Evolutionary conservation across 1,139 yeast genomes (phyloP), one percentile per base, ranked within the genome.

Genomic region (Taphrina communis): DNA sequence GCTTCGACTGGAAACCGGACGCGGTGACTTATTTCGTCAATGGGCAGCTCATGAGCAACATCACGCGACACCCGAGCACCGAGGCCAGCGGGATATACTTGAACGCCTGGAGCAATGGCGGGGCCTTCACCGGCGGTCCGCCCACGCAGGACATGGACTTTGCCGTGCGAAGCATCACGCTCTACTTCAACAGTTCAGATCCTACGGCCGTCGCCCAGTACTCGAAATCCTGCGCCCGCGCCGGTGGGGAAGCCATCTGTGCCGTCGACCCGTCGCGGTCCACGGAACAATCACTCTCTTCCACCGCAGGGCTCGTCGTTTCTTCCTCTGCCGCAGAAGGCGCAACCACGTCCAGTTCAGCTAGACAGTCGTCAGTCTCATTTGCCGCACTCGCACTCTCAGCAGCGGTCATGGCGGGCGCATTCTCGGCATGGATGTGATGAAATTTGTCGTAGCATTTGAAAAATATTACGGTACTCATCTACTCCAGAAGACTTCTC

Each of bases 71-170:
- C 57, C 57, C 57, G 21, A 36, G 50, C 57, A 25, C 65, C 12
- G 12, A 6, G 12, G 50, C 65, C 6, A 39, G 57, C 38, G 50
- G 38, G 21, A 38, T 60, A 44, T 14, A 50, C 25, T n/a, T 60
- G 25, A 60, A 60, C 57, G 48, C 50, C 14, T 60, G 65, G 65
- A 50, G 57, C 21, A 51, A 60, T 41, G 65, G 65, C 8, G 65
- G 65, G 12, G 39, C 46, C 11, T 60, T 36, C 50, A 50, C 65
- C n/a, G 31, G 42, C 19, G 65, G 65, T 2, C 65, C 65, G 14
- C 65, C 65, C 50, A 50, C 57, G 8, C 31, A 14, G 8, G 48
- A 60, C 48, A 52, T 41, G 44, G 19, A 7, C 31, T 8, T 60
- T 35, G 11, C 44, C 12, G 57, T 60, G 25, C 12, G 14, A 21